phyloP scores from a whole-genome alignment of 192 early-diverging fungal species.

The Endogone sp. region DNA sequence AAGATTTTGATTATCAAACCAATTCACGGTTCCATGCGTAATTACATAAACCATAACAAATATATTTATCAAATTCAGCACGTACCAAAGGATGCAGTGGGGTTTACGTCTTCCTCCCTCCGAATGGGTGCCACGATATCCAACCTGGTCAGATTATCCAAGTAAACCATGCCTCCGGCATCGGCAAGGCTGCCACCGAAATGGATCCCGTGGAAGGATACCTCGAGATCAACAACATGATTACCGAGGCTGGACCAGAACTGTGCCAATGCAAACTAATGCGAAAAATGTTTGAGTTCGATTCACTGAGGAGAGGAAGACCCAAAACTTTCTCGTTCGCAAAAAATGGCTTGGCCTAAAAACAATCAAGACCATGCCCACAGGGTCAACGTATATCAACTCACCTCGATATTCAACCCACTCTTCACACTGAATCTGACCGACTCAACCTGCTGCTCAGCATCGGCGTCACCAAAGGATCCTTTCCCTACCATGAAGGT shows the following conservation, averaged over 20 bases:
- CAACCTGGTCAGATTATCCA: conserved; percentile 59
- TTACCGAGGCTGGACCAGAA: conserved; percentile 82
- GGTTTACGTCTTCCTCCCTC: conserved; percentile 62
- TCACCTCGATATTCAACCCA: conserved; percentile 72
- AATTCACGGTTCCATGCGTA: too few species aligned
- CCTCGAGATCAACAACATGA: conserved; percentile 61
- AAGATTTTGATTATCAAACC: too few species aligned
- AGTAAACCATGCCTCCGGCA: conserved; percentile 32
- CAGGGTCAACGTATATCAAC: too few species aligned
- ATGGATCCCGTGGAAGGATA: conserved; percentile 81
- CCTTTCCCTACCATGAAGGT: conserved; percentile 53
- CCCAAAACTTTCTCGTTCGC: too few species aligned
- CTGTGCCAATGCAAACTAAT: conserved; percentile 67
- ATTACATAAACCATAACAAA: too few species aligned
- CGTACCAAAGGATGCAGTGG: conserved; percentile 40
- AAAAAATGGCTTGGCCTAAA: neutral
- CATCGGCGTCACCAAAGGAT: conserved; percentile 56
- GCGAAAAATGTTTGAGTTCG: too few species aligned
- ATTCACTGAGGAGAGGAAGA: too few species aligned
- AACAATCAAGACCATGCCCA: neutral
- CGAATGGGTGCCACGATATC: conserved; percentile 69
- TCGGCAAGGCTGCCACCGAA: conserved; percentile 39
- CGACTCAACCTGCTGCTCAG: conserved; percentile 47
- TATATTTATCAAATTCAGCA: too few species aligned
- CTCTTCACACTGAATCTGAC: conserved; percentile 60